These are phyloP conservation scores for Pleurotus salmoneostramineus DNA, from an alignment of 768 basidiomycete genomes.

Conservation along the genomic window DNA sequence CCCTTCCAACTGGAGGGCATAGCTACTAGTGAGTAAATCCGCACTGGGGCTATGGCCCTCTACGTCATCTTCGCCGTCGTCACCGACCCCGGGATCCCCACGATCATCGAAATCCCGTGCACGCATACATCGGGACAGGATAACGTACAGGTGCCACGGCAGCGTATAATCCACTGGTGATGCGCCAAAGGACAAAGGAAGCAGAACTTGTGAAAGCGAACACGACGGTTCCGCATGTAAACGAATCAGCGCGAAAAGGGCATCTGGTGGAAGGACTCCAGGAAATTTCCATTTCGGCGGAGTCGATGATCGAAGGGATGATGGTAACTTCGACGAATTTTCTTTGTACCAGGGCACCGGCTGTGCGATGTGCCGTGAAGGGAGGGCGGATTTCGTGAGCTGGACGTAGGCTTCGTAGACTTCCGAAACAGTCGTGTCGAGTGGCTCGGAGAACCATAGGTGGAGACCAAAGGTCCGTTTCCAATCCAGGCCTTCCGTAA, in stretches of 20 bases:
- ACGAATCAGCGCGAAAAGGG: conserved; percentile 77
- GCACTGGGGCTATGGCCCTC: conserved; percentile 84
- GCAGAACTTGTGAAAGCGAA: conserved; percentile 65
- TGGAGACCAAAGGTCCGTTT: conserved; percentile 88
- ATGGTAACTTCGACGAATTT: conserved; percentile 12
- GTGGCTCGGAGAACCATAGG: conserved; percentile 80
- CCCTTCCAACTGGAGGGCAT: conserved; percentile 84
- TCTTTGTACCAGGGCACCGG: conserved; percentile 61
- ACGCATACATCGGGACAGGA: conserved; percentile 80
- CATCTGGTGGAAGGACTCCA: conserved; percentile 52
- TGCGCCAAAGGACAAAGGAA: conserved; percentile 70
- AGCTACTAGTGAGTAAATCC: conserved; percentile 77
- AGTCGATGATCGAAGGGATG: conserved; percentile 8
- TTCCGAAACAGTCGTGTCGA: conserved; percentile 67
- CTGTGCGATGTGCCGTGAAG: conserved; percentile 36
- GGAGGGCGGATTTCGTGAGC: conserved; percentile 29
- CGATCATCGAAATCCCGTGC: conserved; percentile 89
- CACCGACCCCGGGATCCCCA: conserved; percentile 40
- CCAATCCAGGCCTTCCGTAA: conserved; percentile 85
- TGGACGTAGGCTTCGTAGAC: conserved; percentile 62
- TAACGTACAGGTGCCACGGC: conserved; percentile 90
- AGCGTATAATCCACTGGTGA: conserved; percentile 79
- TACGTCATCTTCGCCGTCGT: conserved; percentile 38
- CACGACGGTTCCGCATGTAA: conserved; percentile 70
- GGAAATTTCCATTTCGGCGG: conserved; percentile 36